Conservation (phyloP, 2,329 filamentous ascomycete species). For the Microcera coccophila region DNA sequence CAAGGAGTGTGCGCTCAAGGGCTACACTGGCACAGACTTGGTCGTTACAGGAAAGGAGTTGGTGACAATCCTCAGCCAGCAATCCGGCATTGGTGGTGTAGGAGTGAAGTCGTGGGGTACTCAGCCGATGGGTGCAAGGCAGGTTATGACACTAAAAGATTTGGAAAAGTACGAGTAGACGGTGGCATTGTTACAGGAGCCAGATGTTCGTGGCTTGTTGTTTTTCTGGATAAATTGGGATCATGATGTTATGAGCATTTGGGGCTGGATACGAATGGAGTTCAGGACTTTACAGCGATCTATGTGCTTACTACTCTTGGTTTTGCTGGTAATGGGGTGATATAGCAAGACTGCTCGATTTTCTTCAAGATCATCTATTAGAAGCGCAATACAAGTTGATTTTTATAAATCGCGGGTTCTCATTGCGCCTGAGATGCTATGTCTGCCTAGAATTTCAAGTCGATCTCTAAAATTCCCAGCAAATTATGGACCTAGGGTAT, state of each 20-base stretch:
- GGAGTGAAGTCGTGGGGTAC: slow-evolving; percentile 22
- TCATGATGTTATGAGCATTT: slow-evolving; percentile 10
- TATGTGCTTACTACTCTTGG: not conserved
- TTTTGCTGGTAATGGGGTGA: not conserved
- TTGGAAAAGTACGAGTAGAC: slow-evolving; percentile 28
- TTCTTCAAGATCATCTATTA: not conserved
- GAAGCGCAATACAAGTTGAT: not conserved
- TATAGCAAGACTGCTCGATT: not conserved
- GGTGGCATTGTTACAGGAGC: not conserved
- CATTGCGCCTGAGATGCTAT: too few species aligned
- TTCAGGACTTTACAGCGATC: slow-evolving; percentile 14
- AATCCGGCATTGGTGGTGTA: slow-evolving; percentile 25
- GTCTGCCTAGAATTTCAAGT: too few species aligned
- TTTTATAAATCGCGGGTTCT: too few species aligned
- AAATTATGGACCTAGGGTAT: too few species aligned
- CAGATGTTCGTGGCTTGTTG: not conserved
- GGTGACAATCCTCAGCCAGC: slow-evolving; percentile 27
- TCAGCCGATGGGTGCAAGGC: slow-evolving; percentile 29
- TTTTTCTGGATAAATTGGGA: slow-evolving; percentile 6
- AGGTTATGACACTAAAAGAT: slow-evolving; percentile 33
- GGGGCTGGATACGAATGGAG: slow-evolving; percentile 14
- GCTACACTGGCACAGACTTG: slow-evolving; percentile 27
- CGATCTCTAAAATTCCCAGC: too few species aligned
- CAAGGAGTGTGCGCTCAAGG: slow-evolving; percentile 32
- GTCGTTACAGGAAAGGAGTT: slow-evolving; percentile 28